phyloP scores from a whole-genome alignment of 208 protist genomes.

The Trypanosoma brucei region DNA sequence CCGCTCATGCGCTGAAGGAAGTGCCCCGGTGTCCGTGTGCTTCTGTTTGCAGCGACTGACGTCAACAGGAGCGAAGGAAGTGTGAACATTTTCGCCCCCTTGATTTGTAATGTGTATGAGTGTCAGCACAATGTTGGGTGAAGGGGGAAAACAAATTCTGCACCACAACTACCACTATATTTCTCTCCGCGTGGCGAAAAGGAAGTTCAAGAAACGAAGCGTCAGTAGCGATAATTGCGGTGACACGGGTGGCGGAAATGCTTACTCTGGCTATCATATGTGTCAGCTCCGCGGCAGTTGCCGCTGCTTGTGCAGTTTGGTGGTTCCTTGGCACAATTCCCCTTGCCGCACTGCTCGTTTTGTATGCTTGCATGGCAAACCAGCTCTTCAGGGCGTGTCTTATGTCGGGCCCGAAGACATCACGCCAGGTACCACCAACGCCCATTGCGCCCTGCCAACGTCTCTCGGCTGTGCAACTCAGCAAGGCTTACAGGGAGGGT shows the following conservation, averaged over 20 bases:
- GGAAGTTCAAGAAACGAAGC: no score
- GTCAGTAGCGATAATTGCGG: neutral
- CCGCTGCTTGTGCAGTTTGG: constrained; percentile 12
- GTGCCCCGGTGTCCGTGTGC: no score
- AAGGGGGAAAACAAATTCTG: no score
- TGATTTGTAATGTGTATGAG: no score
- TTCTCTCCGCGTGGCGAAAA: no score
- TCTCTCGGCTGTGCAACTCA: constrained; percentile 72
- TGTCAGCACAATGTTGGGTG: no score
- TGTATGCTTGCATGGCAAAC: constrained; percentile 40
- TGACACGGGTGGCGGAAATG: neutral
- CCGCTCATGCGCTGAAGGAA: no score
- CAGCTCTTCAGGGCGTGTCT: constrained; percentile 40
- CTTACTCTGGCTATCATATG: neutral
- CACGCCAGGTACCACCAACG: constrained; percentile 61
- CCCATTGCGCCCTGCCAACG: constrained; percentile 71
- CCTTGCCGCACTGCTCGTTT: constrained; percentile 24
- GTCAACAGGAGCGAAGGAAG: no score
- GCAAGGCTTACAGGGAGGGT: constrained; percentile 53
- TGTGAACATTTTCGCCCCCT: no score
- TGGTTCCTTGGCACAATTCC: constrained; percentile 13
- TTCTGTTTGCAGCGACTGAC: no score
- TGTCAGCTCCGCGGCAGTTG: neutral
- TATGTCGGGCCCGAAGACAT: constrained; percentile 47
- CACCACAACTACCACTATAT: no score